Evolutionary conservation across 192 early-diverging fungal species (phyloP).

Genomic region (Coemansia sp.): DNA sequence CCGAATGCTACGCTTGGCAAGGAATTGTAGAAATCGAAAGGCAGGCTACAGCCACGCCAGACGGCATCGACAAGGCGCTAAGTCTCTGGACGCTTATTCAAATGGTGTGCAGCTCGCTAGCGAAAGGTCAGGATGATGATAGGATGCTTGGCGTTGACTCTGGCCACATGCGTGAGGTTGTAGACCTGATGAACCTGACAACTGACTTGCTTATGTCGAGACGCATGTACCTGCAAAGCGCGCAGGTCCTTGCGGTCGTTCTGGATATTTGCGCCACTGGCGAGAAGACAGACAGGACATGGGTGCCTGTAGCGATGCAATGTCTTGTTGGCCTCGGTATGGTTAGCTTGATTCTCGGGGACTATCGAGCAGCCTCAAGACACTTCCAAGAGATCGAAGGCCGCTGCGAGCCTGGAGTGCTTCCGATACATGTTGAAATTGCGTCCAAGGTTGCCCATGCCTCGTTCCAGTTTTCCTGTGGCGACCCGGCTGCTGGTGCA

Average conservation of each 20-base stretch:
- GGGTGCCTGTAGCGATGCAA: conserved; percentile 24
- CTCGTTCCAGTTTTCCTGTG: conserved; percentile 24
- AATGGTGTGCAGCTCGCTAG: background rate
- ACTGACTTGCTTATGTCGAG: conserved; percentile 38
- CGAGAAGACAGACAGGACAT: conserved; percentile 19
- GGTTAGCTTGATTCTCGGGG: conserved; percentile 19
- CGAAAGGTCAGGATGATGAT: background rate
- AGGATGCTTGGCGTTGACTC: background rate
- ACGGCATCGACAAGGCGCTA: conserved; percentile 9
- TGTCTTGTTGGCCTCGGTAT: conserved; percentile 35
- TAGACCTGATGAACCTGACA: conserved; percentile 14
- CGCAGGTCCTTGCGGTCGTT: conserved; percentile 6
- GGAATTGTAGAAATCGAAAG: conserved; percentile 25
- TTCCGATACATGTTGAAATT: conserved; percentile 34
- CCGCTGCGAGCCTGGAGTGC: conserved; percentile 33
- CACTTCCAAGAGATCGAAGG: conserved; percentile 17
- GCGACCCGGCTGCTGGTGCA: conserved; percentile 14
- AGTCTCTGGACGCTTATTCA: conserved; percentile 20
- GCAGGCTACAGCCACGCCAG: background rate
- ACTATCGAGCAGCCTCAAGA: conserved; percentile 7
- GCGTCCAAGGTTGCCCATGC: conserved; percentile 26
- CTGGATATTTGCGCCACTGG: conserved; percentile 11
- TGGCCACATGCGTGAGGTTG: conserved; percentile 25
- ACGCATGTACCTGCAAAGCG: conserved; percentile 21
- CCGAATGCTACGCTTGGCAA: conserved; percentile 43